Percentiles rank a stretch among this genome's conserved stretches.
These are phyloP conservation scores for Punctularia strigosozonata DNA, from an alignment of 768 basidiomycete genomes.

Conservation along the genomic window DNA sequence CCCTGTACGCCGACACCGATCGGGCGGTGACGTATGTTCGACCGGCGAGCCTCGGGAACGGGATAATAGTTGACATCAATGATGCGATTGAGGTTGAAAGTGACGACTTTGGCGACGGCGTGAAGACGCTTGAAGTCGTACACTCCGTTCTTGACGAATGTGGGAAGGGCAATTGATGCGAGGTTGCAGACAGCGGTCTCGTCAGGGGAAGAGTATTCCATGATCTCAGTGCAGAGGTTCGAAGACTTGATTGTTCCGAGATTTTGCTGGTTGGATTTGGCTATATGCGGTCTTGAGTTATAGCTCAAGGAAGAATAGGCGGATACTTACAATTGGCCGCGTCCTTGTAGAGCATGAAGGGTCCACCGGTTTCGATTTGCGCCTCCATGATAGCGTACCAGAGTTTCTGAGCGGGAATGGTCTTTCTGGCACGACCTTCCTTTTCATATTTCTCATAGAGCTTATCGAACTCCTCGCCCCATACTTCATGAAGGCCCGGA, in stretches of 20 bases:
- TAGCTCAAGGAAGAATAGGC: neutral
- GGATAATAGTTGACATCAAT: constrained; percentile 97
- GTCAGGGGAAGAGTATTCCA: constrained; percentile 95
- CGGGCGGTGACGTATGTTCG: constrained; percentile 95
- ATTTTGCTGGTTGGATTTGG: constrained; percentile 97
- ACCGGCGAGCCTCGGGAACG: constrained; percentile 78
- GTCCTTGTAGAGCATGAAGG: constrained; percentile 99
- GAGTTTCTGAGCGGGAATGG: constrained; percentile 88
- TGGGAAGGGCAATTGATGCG: constrained; percentile 90
- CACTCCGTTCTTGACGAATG: constrained; percentile 68
- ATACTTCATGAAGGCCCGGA: constrained; percentile 77
- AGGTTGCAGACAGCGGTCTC: constrained; percentile 98
- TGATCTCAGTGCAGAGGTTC: constrained; percentile 97
- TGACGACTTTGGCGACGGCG: constrained; percentile 86
- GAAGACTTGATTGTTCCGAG: constrained; percentile 98
- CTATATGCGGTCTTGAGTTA: constrained; percentile 23
- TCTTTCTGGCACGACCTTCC: constrained; percentile 78
- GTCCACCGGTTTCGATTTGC: constrained; percentile 97
- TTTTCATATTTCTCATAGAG: constrained; percentile 81
- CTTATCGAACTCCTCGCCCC: constrained; percentile 81
- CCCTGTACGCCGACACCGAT: constrained; percentile 97
- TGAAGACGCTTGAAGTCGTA: constrained; percentile 97
- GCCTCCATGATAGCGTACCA: constrained; percentile 97
- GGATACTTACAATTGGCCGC: constrained; percentile 67
- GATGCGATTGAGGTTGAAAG: constrained; percentile 87